Evolutionary conservation across 2,329 filamentous ascomycete species (phyloP).

Genomic region (Fusarium mundagurra): DNA sequence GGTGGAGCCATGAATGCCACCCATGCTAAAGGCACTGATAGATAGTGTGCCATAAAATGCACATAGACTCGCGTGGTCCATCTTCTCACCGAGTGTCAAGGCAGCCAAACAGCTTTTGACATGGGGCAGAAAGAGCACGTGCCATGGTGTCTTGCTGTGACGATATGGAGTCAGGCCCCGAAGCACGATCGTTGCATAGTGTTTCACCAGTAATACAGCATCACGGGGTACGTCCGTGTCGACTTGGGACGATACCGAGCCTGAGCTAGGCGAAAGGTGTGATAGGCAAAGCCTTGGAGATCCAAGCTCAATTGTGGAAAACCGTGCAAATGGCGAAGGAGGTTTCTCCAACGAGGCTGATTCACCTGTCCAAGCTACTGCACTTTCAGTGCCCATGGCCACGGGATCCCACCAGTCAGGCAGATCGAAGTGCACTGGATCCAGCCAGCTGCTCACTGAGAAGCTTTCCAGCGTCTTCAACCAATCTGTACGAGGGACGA

Average conservation of each 20-base stretch:
- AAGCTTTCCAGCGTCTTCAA: background rate
- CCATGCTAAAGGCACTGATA: conserved; percentile 26
- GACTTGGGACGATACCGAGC: background rate
- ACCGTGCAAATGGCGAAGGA: background rate
- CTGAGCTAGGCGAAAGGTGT: fast-evolving
- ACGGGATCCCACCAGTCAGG: conserved; percentile 19
- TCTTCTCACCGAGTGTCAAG: conserved; percentile 12
- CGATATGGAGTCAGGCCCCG: conserved; percentile 24
- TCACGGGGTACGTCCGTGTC: conserved; percentile 7
- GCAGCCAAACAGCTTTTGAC: conserved; percentile 26
- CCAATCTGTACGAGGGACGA: background rate
- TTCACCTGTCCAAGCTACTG: background rate
- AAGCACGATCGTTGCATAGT: conserved; percentile 22
- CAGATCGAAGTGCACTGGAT: background rate
- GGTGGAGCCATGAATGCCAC: conserved; percentile 6
- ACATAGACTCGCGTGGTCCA: conserved; percentile 28
- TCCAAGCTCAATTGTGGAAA: background rate
- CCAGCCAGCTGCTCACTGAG: background rate
- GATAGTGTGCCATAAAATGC: conserved; percentile 27
- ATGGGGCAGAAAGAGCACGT: conserved; percentile 18
- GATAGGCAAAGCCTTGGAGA: fast-evolving
- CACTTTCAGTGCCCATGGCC: background rate
- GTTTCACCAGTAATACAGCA: conserved; percentile 21
- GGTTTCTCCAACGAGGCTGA: background rate
- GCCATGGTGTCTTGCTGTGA: conserved; percentile 34